A percentile compares a stretch with the other conserved stretches of the same genome.
Conservation (phyloP, 2,329 filamentous ascomycete species). For the Sarocladiaceae sp. region DNA sequence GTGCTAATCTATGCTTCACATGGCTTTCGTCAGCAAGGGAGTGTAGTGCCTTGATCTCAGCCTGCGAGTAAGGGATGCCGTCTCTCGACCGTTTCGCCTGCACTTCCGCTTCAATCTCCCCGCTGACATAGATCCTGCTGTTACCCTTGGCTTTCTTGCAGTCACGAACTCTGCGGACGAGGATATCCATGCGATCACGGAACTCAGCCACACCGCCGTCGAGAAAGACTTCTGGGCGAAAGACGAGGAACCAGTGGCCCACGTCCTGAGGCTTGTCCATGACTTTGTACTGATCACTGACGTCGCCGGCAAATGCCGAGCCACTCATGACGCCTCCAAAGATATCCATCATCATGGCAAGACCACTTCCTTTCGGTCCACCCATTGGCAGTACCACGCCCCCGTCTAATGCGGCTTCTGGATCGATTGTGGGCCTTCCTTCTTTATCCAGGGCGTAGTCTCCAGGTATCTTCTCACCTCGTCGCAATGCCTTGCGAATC, state of each 20-base stretch:
- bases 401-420: constrained; percentile 56
- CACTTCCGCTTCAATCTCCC: background rate
- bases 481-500: constrained; percentile 57
- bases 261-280: constrained; percentile 43
- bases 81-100: background rate
- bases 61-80: background rate
- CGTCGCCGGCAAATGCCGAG: constrained; percentile 64
- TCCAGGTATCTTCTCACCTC: constrained; percentile 56
- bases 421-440: constrained; percentile 60
- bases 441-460: constrained; percentile 69
- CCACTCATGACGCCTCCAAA: constrained; percentile 70
- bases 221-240: constrained; percentile 53
- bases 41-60: background rate
- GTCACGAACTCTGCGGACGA: constrained; percentile 13
- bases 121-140: constrained; percentile 12
- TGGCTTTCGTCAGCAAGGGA: background rate
- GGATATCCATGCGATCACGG: constrained; percentile 30
- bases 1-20: background rate
- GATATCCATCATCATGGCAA: constrained; percentile 77
- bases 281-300: constrained; percentile 52
- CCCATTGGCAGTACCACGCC: constrained; percentile 77
- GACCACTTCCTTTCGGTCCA: constrained; percentile 67
- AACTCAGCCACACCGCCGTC: constrained; percentile 39
- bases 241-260: constrained; percentile 49
- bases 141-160: constrained; percentile 15